phyloP scores from a whole-genome alignment of 2,329 filamentous ascomycete genomes.

The Colletotrichum theobromicola region DNA sequence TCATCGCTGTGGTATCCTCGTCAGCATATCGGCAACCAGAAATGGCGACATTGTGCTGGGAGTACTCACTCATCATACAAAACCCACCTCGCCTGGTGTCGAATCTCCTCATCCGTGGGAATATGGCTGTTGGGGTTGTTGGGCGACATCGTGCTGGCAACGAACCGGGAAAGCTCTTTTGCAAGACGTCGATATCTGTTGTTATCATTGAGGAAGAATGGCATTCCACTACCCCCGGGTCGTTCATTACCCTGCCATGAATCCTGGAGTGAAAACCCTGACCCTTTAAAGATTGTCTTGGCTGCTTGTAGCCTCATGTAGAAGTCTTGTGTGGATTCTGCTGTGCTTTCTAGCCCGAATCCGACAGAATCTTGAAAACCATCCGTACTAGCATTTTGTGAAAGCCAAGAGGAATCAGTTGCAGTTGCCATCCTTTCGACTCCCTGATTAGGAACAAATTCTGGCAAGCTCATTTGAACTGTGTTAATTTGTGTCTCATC shows the following conservation, averaged over 20 bases:
- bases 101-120: slow-evolving; percentile 39
- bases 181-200: slow-evolving; percentile 29
- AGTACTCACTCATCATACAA: slow-evolving; percentile 31
- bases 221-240: neutral
- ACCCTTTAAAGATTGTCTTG: neutral
- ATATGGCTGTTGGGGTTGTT: slow-evolving; percentile 32
- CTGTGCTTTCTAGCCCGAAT: neutral
- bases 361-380: neutral
- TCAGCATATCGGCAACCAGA: neutral
- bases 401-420: neutral
- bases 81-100: slow-evolving; percentile 37
- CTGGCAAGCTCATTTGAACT: neutral
- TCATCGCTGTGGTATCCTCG: neutral
- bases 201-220: slow-evolving; percentile 26
- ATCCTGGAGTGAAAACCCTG: neutral
- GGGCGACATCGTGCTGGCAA: slow-evolving; percentile 32
- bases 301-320: neutral
- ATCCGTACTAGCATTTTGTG: neutral
- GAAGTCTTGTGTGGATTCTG: neutral
- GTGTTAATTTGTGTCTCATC: neutral
- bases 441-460: neutral
- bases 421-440: neutral
- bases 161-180: slow-evolving; percentile 27
- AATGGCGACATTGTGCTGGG: neutral
- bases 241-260: neutral